Evolutionary conservation across 2,329 filamentous ascomycete genomes (phyloP).

Genomic region (Pestalotiopsis sp.): DNA sequence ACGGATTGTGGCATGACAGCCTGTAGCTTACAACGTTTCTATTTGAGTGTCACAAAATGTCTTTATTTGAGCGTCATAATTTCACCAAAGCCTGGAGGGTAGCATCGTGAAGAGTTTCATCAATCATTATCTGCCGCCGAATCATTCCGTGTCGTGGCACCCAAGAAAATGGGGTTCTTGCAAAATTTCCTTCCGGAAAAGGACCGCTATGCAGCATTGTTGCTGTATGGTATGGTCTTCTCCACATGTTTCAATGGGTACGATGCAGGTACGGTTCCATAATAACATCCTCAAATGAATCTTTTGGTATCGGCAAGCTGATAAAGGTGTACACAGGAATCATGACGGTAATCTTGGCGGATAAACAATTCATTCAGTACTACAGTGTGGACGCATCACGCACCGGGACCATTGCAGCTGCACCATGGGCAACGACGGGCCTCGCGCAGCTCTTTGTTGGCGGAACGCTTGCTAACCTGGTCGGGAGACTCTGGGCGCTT

Average conservation of each 20-base stretch:
- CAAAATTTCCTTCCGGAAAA: constrained; percentile 1
- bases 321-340: background rate
- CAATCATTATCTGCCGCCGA: background rate
- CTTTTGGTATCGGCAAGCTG: background rate
- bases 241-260: constrained; percentile 12
- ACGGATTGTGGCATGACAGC: background rate
- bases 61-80: background rate
- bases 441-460: constrained; percentile 7
- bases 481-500: background rate
- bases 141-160: background rate
- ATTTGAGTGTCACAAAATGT: background rate
- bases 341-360: constrained; percentile 1
- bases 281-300: background rate
- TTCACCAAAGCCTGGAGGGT: background rate
- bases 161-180: background rate
- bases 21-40: background rate
- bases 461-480: background rate
- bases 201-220: constrained; percentile 5
- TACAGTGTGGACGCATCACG: background rate
- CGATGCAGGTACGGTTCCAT: background rate
- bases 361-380: constrained; percentile 7
- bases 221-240: constrained; percentile 9
- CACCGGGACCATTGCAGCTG: constrained; percentile 1
- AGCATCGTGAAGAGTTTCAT: background rate
- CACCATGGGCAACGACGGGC: background rate